Conservation (phyloP, 257 asterid genomes). For the Solanum chmielewskii region DNA sequence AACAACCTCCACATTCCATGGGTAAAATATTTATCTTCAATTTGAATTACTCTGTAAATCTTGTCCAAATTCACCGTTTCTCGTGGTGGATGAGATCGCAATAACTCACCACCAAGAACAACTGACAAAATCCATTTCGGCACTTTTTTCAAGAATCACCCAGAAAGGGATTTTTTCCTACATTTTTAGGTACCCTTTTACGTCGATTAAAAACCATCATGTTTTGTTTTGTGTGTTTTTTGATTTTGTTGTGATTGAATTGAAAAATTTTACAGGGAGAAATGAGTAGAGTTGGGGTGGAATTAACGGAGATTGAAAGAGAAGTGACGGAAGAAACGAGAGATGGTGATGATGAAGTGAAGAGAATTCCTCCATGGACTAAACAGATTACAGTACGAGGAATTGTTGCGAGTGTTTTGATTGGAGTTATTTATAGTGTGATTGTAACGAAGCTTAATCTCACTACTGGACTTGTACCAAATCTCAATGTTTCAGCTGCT, state of each 20-base stretch:
- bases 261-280: not conserved
- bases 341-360: slow-evolving; percentile 8
- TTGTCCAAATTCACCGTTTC: not conserved
- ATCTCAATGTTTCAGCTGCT: slow-evolving; percentile 19
- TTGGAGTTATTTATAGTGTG: slow-evolving; percentile 15
- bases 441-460: slow-evolving; percentile 14
- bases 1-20: not conserved
- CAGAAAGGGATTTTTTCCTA: not conserved
- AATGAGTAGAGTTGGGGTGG: slow-evolving; percentile 9
- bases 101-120: not conserved
- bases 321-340: slow-evolving; percentile 11
- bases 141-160: not conserved
- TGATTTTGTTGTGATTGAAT: not conserved
- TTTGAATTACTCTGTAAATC: not conserved
- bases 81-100: not conserved
- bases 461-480: slow-evolving; percentile 18
- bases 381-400: slow-evolving; percentile 16
- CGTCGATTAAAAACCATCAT: not conserved
- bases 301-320: not conserved
- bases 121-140: not conserved
- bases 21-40: not conserved
- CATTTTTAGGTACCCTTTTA: not conserved
- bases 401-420: slow-evolving; percentile 7
- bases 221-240: not conserved
- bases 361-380: slow-evolving; percentile 19